Evolutionary conservation across 139 green algal species (phyloP).

Genomic region (Closterium sp.): DNA sequence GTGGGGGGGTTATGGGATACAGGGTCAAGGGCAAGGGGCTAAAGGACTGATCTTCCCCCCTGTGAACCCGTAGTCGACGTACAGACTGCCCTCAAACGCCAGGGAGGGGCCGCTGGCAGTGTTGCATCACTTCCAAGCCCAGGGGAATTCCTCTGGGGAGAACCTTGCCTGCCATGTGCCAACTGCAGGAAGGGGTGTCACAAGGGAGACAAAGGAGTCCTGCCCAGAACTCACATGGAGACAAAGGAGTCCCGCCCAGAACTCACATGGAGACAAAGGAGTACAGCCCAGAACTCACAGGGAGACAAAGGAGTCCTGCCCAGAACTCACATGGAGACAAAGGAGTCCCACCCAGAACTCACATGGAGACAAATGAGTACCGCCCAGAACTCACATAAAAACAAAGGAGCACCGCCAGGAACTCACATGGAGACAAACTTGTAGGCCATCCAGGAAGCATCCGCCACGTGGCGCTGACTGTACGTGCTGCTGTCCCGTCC

Average conservation of each 20-base stretch:
- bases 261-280: not conserved
- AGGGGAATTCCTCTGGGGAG: too few relatives aligned
- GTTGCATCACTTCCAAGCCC: too few relatives aligned
- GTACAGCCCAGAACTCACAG: not conserved
- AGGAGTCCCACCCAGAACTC: too few relatives aligned
- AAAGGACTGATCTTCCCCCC: too few relatives aligned
- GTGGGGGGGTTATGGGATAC: too few relatives aligned
- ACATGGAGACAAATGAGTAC: not conserved
- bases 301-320: not conserved
- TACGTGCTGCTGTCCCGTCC: conserved; percentile 60
- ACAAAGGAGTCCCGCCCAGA: too few relatives aligned
- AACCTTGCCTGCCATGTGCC: too few relatives aligned
- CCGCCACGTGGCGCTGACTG: not conserved
- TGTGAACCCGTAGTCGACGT: too few relatives aligned
- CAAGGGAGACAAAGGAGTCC: not conserved
- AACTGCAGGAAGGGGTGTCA: too few relatives aligned
- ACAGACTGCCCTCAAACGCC: too few relatives aligned
- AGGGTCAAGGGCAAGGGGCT: too few relatives aligned
- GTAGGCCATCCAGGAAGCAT: conserved; percentile 20
- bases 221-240: not conserved
- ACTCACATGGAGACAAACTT: conserved; percentile 34
- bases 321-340: not conserved
- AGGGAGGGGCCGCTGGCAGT: too few relatives aligned
- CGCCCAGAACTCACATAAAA: conserved; percentile 12
- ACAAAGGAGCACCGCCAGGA: conserved; percentile 2